Evolutionary conservation across 495 filamentous ascomycete species (phyloP), one percentile per base, ranked within the genome.

Genomic region (Penicillium pulvis): DNA sequence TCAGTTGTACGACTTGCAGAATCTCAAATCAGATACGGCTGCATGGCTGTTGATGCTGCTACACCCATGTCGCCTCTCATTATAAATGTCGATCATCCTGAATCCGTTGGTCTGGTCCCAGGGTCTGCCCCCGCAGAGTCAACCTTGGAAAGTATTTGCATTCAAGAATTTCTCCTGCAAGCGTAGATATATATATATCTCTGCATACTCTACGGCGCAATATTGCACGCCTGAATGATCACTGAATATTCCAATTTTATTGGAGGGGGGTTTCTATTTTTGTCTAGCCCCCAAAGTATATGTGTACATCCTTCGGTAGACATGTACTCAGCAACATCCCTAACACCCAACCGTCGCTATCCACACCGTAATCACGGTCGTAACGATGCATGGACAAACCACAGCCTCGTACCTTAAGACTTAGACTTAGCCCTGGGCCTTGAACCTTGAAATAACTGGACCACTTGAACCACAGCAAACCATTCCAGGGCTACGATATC

Each of bases 71-170:
- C 16, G 16, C 24, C 16, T 30, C 33, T 31, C 14, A 30, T 33
- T 49, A 17, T 49, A 3, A 24, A 24, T 49, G 46, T 49, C 26
- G 46, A 49, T 49, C 46, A 17, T 49, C 26, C 7, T 30, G 46
- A 6, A 17, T 28, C 14, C 26, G 14, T 49, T 24, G 16, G 46
- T 49, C 46, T 49, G 26, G 46, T 47, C 26, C 7, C 26, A 20
- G 3, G 43, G 26, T n/a, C 16, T 31, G 17, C 24, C 12, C 12
- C 46, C 14, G 39, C 39, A 41, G 28, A 28, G 6, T 28, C 28
- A 4, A n/a, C n/a, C n/a, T n/a, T n/a, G n/a, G n/a, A n/a, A 28
- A 28, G 28, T 28, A 7, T 28, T 28, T 28, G 28, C 28, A 28
- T 28, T 28, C 3, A 3, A 28, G 1, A 28, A 7, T 2, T 0